Conservation (phyloP, 495 filamentous ascomycete species). For the Melanomma pulvis-pyrius region DNA sequence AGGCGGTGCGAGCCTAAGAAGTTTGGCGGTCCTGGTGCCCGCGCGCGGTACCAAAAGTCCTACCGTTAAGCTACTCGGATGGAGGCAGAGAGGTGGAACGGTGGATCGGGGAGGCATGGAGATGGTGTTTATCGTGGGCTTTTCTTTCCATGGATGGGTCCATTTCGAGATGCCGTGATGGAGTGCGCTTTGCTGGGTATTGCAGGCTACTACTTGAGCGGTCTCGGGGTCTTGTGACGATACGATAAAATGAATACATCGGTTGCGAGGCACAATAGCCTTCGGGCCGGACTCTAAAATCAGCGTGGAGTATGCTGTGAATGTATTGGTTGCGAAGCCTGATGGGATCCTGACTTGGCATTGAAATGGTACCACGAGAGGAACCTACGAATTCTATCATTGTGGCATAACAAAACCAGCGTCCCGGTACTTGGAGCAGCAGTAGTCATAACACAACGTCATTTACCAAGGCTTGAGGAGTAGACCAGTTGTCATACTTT, state of each 20-base stretch:
- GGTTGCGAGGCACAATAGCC: conserved; percentile 19
- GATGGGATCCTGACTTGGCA: no score
- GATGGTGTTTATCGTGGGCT: conserved; percentile 33
- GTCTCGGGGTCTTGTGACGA: conserved; percentile 23
- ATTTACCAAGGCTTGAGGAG: no score
- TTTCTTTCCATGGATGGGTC: conserved; percentile 20
- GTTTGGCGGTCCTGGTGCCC: conserved; percentile 82
- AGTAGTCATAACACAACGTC: no score
- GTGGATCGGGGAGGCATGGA: conserved; percentile 20
- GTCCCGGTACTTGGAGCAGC: no score
- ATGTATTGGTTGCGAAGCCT: not conserved
- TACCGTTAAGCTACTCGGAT: conserved; percentile 59
- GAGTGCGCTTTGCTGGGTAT: conserved; percentile 19
- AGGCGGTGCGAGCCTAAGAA: conserved; percentile 65
- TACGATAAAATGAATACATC: conserved; percentile 32
- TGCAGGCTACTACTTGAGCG: conserved; percentile 10
- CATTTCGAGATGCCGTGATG: conserved; percentile 4
- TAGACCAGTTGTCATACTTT: no score
- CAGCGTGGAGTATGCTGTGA: not conserved
- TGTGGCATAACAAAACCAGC: no score
- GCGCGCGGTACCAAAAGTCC: conserved; percentile 93
- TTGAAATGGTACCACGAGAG: no score
- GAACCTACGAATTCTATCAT: no score
- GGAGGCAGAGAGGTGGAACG: conserved; percentile 4
- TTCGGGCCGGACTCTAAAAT: not conserved